phyloP scores from a whole-genome alignment of 306 rosid genomes.

The Quercus engelmannii region DNA sequence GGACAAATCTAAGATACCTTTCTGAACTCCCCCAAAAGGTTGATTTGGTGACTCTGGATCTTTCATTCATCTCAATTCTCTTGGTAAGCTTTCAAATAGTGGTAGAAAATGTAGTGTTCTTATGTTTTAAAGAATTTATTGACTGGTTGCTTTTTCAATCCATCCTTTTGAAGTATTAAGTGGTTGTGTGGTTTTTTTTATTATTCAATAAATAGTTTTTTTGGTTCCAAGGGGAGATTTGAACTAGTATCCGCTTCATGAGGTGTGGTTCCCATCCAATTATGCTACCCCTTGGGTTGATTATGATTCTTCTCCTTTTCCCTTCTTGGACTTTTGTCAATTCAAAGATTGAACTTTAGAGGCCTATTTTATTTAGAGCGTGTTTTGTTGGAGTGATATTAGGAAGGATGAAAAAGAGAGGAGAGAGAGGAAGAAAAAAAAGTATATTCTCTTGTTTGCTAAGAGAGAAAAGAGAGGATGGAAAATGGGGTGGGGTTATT shows the following conservation, averaged over 20 bases:
- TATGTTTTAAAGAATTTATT: background rate
- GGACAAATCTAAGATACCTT: slow-evolving; percentile 86
- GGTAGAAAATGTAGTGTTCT: background rate
- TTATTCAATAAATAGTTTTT: no score
- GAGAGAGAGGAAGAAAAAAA: no score
- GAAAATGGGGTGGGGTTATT: no score
- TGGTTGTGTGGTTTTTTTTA: background rate
- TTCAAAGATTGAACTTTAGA: background rate
- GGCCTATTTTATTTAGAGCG: background rate
- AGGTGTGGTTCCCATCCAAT: no score
- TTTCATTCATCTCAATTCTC: slow-evolving; percentile 92
- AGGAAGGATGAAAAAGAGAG: no score
- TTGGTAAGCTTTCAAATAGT: slow-evolving; percentile 52
- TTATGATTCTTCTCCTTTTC: background rate
- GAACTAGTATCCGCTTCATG: no score
- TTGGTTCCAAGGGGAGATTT: no score
- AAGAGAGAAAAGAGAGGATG: no score
- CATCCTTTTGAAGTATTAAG: background rate
- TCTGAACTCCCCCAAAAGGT: slow-evolving; percentile 82
- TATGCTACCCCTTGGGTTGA: background rate
- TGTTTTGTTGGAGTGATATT: no score
- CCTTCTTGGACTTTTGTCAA: background rate
- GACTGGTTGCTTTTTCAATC: background rate
- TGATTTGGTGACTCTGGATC: slow-evolving; percentile 90
- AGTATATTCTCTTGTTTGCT: no score